Conservation (phyloP, 257 asterid species). For the Leptodermis oblonga region DNA sequence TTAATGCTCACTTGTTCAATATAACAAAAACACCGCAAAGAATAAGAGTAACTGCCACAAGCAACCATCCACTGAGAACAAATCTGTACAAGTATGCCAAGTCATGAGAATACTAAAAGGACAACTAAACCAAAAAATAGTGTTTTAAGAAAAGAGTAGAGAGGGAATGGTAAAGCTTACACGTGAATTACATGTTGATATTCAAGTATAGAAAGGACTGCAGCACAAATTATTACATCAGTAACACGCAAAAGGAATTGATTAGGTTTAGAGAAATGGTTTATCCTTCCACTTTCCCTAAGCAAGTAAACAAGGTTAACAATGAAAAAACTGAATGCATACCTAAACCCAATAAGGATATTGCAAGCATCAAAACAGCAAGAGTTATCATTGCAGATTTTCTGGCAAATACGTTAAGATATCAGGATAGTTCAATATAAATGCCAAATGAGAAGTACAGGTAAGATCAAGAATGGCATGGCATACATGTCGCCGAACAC, state of each 20-base stretch:
- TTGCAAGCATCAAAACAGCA: constrained; percentile 76
- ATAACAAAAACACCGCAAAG: constrained; percentile 81
- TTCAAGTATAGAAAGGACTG: constrained; percentile 79
- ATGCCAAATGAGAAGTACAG: not conserved
- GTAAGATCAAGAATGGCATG: not conserved
- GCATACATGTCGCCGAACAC: constrained; percentile 77
- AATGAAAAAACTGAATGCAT: constrained; percentile 24
- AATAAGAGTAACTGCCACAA: constrained; percentile 75
- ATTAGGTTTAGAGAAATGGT: no score
- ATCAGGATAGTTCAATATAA: constrained; percentile 15
- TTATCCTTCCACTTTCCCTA: not conserved
- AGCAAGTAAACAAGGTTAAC: not conserved
- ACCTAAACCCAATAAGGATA: constrained; percentile 89
- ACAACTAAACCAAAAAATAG: not conserved
- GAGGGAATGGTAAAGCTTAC: constrained; percentile 39
- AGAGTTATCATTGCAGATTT: constrained; percentile 60
- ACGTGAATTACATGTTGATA: constrained; percentile 69
- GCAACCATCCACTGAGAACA: constrained; percentile 88
- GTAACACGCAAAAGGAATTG: constrained; percentile 11
- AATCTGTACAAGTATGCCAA: constrained; percentile 50
- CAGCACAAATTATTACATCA: constrained; percentile 10
- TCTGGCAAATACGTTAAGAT: constrained; percentile 39
- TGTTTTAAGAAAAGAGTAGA: not conserved
- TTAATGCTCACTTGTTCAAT: constrained; percentile 62
- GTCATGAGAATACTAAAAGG: constrained; percentile 15